Conservation (phyloP, 306 rosid species). For the Trichosanthes truncata region DNA sequence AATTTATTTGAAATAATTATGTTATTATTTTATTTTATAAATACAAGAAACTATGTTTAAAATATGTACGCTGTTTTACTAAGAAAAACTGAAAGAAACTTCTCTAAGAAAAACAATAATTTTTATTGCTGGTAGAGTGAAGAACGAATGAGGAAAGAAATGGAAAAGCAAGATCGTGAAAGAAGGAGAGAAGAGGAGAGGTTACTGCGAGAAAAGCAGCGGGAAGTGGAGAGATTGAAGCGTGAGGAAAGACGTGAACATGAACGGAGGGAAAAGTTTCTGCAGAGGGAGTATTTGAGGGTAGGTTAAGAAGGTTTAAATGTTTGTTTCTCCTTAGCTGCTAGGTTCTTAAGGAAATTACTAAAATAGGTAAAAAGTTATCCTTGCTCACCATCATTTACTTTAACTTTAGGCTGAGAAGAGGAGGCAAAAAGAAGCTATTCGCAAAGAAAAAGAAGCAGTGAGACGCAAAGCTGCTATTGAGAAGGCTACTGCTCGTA, state of each 20-base stretch:
- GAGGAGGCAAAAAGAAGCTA: conserved; percentile 78
- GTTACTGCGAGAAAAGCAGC: conserved; percentile 78
- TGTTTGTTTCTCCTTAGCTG: not conserved
- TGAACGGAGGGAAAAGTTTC: conserved; percentile 81
- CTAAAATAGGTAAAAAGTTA: not conserved
- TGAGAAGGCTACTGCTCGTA: conserved; percentile 94
- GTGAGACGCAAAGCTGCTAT: conserved; percentile 91
- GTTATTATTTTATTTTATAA: not conserved
- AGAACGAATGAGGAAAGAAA: conserved; percentile 77
- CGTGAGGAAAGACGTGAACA: conserved; percentile 86
- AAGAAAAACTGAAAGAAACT: not conserved
- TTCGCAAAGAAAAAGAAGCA: conserved; percentile 80
- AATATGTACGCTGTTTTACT: not conserved
- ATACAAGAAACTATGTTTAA: not conserved
- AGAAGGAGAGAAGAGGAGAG: conserved; percentile 95
- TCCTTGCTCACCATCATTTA: not conserved
- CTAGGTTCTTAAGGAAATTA: not conserved
- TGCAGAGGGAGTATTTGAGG: conserved; percentile 65
- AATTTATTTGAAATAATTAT: not conserved
- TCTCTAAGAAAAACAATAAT: not conserved
- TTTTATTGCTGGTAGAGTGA: conserved; percentile 40
- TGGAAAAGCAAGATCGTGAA: conserved; percentile 89
- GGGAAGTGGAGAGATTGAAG: conserved; percentile 79
- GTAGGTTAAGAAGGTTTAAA: conserved; percentile 33
- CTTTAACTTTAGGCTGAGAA: conserved; percentile 60